Conservation (phyloP, 768 basidiomycete genomes). For the Xerocomus potaroensis region DNA sequence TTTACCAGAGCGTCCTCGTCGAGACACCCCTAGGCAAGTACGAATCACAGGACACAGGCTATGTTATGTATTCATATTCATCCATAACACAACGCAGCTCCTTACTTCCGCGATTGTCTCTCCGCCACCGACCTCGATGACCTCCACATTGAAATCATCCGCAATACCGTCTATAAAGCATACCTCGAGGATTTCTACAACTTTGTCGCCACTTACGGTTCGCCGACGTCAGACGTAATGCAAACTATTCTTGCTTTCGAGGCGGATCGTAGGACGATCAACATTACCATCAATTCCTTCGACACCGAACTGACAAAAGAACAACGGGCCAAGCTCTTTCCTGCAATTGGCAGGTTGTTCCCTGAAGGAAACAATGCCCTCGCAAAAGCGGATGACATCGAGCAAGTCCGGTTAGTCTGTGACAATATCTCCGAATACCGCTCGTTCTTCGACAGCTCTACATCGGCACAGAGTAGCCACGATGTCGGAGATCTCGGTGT, state of each 20-base stretch:
- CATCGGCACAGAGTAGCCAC: slow-evolving; percentile 29
- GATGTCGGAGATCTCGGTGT: slow-evolving; percentile 43
- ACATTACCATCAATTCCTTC: slow-evolving; percentile 99
- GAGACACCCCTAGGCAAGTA: slow-evolving; percentile 92
- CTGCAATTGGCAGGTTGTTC: slow-evolving; percentile 87
- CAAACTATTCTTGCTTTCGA: slow-evolving; percentile 89
- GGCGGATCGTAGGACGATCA: slow-evolving; percentile 94
- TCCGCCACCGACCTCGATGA: slow-evolving; percentile 96
- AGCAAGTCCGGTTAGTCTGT: slow-evolving; percentile 83
- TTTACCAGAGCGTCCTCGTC: slow-evolving; percentile 94
- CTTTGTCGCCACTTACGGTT: slow-evolving; percentile 74
- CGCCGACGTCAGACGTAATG: slow-evolving; percentile 91
- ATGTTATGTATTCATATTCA: too few species aligned
- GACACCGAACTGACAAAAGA: slow-evolving; percentile 94
- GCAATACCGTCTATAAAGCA: slow-evolving; percentile 97
- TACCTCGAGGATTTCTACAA: slow-evolving; percentile 97
- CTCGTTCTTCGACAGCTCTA: slow-evolving; percentile 73
- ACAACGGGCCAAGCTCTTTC: slow-evolving; percentile 90
- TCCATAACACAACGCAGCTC: slow-evolving; percentile 44
- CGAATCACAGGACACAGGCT: neutral
- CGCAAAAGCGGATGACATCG: slow-evolving; percentile 91
- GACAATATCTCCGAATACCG: slow-evolving; percentile 90
- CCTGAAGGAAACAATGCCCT: slow-evolving; percentile 95
- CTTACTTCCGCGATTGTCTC: slow-evolving; percentile 95
- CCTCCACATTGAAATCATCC: slow-evolving; percentile 99